Evolutionary conservation across 2,329 filamentous ascomycete genomes (phyloP), one percentile per base, ranked within the genome.

Genomic region (Claviceps sp.): DNA sequence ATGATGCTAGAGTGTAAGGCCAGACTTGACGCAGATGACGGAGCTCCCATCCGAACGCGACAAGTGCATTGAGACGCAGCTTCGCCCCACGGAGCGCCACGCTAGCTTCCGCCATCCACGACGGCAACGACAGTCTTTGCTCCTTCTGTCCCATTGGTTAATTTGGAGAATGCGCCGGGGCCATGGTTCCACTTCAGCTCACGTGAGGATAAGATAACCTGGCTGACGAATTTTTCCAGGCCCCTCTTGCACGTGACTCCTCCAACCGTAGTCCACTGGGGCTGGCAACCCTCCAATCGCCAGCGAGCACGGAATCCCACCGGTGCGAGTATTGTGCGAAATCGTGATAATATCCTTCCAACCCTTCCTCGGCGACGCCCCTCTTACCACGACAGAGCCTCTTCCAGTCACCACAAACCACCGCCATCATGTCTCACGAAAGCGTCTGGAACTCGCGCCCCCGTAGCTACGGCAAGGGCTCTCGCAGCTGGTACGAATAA

Each of bases 381-480:
- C 37, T 34, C 40, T 9, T n/a, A 30, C 24, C 43, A 45, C 43
- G 43, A 26, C 30, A 45, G 41, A 18, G 51, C 9, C 38, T 30
- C 14, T 45, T 37, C n/a, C 50, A 47, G 50, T 47, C 48, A 44
- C 34, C 42, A 14, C 40, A 30, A 37, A 44, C 47, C 57, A 65
- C 65, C 68, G 70, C 67, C 69, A 79, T 67, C 64, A 81, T 79
- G 78, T 79, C 75, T 76, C 78, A 79, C 89, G 91, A 97, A 81
- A 89, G 86, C 71, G 89, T 97, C 78, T 98, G 91, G 90, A 95
- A 94, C 85, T 95, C 89, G 70, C 90, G 93, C 74, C 93, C 93
- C 70, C 86, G 90, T 76, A 88, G 75, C 73, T 95, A 94, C 82
- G 91, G 91, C 81, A 96, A 96, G 84, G 91, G 91, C 77, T 79